These are phyloP conservation scores for Alternaria postmessia DNA, from an alignment of 2,329 filamentous ascomycete species.

Conservation along the genomic window DNA sequence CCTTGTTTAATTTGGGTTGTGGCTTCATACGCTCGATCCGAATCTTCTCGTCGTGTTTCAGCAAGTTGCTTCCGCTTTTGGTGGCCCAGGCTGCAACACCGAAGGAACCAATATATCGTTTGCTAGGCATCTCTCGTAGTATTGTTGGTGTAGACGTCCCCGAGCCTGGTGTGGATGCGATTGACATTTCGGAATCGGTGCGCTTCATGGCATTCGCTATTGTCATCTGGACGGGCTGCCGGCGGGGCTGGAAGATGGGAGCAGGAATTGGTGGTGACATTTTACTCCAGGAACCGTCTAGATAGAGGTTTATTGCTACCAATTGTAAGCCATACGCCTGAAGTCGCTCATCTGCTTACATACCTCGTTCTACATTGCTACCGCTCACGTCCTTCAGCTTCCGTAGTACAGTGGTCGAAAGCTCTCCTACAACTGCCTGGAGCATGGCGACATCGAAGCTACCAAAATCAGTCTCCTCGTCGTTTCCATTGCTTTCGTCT, in stretches of 20 bases:
- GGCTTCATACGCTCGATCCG: conserved; percentile 86
- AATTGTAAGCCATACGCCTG: conserved; percentile 18
- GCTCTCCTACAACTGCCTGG: conserved; percentile 65
- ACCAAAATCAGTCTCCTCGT: conserved; percentile 26
- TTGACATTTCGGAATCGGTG: conserved; percentile 36
- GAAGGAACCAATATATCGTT: conserved; percentile 88
- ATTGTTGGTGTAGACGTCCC: conserved; percentile 27
- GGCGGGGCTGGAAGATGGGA: conserved; percentile 28
- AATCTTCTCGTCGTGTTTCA: conserved; percentile 84
- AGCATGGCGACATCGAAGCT: conserved; percentile 65
- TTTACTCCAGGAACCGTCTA: conserved; percentile 69
- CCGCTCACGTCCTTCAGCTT: conserved; percentile 60
- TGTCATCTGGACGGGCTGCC: conserved; percentile 30
- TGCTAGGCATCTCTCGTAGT: conserved; percentile 59
- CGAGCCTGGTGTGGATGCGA: conserved; percentile 33
- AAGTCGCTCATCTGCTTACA: neutral
- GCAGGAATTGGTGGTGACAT: conserved; percentile 22
- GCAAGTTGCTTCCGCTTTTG: conserved; percentile 75
- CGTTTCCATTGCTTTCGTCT: conserved; percentile 13
- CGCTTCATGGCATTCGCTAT: conserved; percentile 35
- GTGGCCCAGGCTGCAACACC: conserved; percentile 93
- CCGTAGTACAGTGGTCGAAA: conserved; percentile 55
- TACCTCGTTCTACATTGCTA: conserved; percentile 62
- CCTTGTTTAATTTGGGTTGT: conserved; percentile 58
- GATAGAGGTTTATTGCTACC: conserved; percentile 68